Percentiles rank a stretch among this genome's conserved stretches.
Conservation (phyloP, 129 eudicot species). For the Deinandra increscens region DNA sequence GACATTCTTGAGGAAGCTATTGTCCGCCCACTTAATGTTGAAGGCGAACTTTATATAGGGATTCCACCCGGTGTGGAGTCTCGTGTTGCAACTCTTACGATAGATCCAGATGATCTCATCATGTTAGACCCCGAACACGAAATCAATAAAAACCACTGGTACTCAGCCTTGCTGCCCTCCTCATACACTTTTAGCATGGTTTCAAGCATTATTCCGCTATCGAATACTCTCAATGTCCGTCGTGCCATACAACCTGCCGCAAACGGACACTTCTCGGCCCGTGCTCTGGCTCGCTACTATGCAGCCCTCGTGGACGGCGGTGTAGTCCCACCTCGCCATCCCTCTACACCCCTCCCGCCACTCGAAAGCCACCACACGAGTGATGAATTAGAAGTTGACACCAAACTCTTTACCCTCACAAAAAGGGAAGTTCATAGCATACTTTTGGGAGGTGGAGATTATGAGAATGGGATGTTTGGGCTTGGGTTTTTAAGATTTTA, state of each 20-base stretch:
- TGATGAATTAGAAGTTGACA: neutral
- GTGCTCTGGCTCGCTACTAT: conserved; percentile 94
- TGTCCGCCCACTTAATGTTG: conserved; percentile 63
- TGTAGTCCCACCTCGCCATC: conserved; percentile 55
- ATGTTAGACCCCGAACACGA: conserved; percentile 36
- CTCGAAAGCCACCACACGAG: conserved; percentile 62
- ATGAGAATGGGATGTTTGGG: conserved; percentile 65
- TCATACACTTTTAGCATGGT: conserved; percentile 48
- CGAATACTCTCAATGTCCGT: conserved; percentile 58
- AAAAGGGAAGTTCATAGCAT: conserved; percentile 60
- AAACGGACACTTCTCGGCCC: conserved; percentile 90
- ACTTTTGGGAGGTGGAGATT: conserved; percentile 79
- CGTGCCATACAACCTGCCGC: conserved; percentile 90
- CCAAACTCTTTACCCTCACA: conserved; percentile 36
- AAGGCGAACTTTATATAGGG: conserved; percentile 33
- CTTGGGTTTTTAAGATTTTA: conserved; percentile 64
- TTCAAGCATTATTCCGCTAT: conserved; percentile 54
- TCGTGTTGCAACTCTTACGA: conserved; percentile 75
- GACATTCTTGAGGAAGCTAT: conserved; percentile 88
- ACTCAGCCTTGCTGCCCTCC: conserved; percentile 44
- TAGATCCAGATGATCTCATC: conserved; percentile 55
- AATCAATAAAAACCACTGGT: conserved; percentile 22
- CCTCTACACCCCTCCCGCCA: conserved; percentile 55
- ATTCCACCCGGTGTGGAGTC: conserved; percentile 55
- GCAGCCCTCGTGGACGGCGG: conserved; percentile 81